A percentile compares a stretch with the other conserved stretches of the same genome.
These are phyloP conservation scores for Glebionis coronaria DNA, from an alignment of 129 eudicot genomes.

Conservation along the genomic window DNA sequence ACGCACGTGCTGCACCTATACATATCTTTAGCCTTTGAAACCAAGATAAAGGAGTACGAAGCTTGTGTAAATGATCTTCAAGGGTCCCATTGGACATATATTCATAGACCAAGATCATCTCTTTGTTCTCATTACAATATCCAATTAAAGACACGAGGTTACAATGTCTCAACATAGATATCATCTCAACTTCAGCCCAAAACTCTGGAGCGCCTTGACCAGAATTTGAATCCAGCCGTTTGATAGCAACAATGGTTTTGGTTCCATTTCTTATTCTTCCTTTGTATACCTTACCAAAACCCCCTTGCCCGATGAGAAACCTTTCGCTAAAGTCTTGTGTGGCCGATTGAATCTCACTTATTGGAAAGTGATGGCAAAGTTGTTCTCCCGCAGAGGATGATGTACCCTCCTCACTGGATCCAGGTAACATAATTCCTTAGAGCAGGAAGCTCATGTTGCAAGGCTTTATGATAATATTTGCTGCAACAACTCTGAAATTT, in stretches of 20 bases:
- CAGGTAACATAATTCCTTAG: background rate
- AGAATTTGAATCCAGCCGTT: background rate
- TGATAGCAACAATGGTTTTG: background rate
- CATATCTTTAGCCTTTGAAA: background rate
- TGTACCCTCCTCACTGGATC: background rate
- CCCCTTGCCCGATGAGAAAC: background rate
- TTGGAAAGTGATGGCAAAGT: background rate
- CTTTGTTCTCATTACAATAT: conserved; percentile 18
- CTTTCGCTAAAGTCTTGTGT: background rate
- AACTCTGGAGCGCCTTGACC: conserved; percentile 12
- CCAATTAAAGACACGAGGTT: conserved; percentile 29
- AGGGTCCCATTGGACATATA: background rate
- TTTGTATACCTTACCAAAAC: background rate
- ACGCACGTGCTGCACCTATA: conserved; percentile 12
- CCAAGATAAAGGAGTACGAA: background rate
- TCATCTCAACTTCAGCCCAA: conserved; percentile 33
- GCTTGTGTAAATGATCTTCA: background rate
- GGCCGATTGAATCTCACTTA: background rate
- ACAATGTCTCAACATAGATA: conserved; percentile 22
- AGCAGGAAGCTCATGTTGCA: too few relatives aligned
- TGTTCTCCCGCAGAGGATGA: background rate
- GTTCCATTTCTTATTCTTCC: background rate
- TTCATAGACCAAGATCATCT: conserved; percentile 14
- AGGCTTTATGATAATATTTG: too few relatives aligned
- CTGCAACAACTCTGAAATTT: too few relatives aligned